Evolutionary conservation across 352 stramenopile species (phyloP).

Genomic region (Phytopythium delawarense): DNA sequence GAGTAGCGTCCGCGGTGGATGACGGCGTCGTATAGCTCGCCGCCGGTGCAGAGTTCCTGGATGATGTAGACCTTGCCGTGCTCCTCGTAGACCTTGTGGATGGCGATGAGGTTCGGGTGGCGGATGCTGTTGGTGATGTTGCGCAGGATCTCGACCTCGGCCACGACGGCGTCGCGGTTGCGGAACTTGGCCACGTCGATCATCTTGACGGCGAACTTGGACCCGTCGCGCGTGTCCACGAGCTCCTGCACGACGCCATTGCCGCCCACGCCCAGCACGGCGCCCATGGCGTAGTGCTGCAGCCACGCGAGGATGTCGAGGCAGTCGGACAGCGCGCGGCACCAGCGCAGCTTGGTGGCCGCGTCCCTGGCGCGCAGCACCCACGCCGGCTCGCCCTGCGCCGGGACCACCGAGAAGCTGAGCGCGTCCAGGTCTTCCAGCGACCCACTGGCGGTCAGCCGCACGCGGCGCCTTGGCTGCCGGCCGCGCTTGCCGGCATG

Average conservation of each 20-base stretch:
- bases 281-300: constrained; percentile 61
- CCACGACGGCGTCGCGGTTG: constrained; percentile 60
- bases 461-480: constrained; percentile 40
- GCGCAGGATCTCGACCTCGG: constrained; percentile 76
- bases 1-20: constrained; percentile 62
- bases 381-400: constrained; percentile 52
- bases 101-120: constrained; percentile 71
- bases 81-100: constrained; percentile 83
- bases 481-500: not conserved
- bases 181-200: constrained; percentile 76
- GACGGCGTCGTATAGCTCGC: constrained; percentile 75
- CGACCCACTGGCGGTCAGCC: constrained; percentile 50
- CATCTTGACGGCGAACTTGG: constrained; percentile 69
- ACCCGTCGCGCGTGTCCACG: constrained; percentile 49
- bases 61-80: constrained; percentile 80
- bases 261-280: constrained; percentile 64
- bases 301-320: constrained; percentile 79
- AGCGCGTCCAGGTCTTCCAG: constrained; percentile 49
- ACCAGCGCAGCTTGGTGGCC: constrained; percentile 55
- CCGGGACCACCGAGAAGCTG: constrained; percentile 51
- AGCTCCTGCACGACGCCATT: constrained; percentile 69
- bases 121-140: constrained; percentile 81
- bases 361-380: constrained; percentile 48
- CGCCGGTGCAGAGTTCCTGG: constrained; percentile 63
- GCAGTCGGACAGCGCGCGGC: constrained; percentile 58